phyloP scores from a whole-genome alignment of 441 rosid genomes.

The Euphorbia schlechtendalii region DNA sequence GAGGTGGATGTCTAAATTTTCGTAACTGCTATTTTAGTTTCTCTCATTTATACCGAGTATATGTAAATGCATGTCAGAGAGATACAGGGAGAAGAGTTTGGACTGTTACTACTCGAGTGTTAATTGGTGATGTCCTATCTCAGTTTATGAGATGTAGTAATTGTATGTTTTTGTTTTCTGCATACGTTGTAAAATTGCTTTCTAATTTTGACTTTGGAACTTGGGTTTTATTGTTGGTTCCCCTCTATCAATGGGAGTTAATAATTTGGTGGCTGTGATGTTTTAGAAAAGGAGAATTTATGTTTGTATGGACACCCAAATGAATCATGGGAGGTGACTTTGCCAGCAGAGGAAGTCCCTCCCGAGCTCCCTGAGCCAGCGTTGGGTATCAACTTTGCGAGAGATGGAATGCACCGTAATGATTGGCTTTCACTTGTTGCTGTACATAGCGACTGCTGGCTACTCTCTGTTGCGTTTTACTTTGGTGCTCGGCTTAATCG shows the following conservation, averaged over 20 bases:
- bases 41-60: no score
- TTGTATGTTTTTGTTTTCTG: not conserved
- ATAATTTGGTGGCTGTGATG: not conserved
- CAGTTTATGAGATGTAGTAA: not conserved
- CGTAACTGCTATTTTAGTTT: no score
- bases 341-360: slow-evolving; percentile 81
- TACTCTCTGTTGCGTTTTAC: slow-evolving; percentile 73
- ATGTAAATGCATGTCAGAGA: no score
- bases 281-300: slow-evolving; percentile 69
- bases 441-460: slow-evolving; percentile 80
- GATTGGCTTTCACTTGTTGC: slow-evolving; percentile 86
- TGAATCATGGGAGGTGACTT: slow-evolving; percentile 74
- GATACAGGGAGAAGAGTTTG: not conserved
- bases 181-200: not conserved
- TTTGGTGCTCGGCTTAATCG: slow-evolving; percentile 73
- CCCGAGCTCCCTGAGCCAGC: slow-evolving; percentile 89
- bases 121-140: not conserved
- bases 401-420: slow-evolving; percentile 79
- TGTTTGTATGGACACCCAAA: slow-evolving; percentile 73
- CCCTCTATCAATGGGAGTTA: not conserved
- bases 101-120: not conserved
- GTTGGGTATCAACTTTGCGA: slow-evolving; percentile 74
- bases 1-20: no score
- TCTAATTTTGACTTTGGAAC: not conserved
- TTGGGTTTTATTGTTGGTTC: not conserved